Evolutionary conservation across 2,329 filamentous ascomycete genomes (phyloP).

Genomic region (Penicillium frequentans): DNA sequence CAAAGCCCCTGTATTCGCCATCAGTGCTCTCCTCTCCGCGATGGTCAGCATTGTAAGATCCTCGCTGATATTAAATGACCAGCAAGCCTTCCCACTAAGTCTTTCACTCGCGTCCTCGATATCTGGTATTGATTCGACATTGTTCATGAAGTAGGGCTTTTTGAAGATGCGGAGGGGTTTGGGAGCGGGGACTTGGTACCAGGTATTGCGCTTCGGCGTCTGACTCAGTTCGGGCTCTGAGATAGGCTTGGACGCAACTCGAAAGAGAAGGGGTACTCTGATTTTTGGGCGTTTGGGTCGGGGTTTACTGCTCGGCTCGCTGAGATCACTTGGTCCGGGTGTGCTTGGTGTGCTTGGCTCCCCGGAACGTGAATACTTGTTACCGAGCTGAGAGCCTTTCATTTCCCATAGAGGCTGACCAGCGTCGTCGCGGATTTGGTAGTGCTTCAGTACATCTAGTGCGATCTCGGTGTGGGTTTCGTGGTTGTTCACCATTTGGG

Average conservation of each 20-base stretch:
- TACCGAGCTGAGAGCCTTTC: background rate
- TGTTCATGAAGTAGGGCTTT: background rate
- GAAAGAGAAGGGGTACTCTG: background rate
- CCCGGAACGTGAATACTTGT: background rate
- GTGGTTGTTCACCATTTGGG: background rate
- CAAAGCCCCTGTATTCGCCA: background rate
- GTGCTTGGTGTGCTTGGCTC: background rate
- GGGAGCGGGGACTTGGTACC: background rate
- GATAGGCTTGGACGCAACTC: background rate
- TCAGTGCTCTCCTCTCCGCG: background rate
- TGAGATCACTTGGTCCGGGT: background rate
- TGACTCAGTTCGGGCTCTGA: background rate
- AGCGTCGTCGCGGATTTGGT: conserved; percentile 1
- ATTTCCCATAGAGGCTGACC: background rate
- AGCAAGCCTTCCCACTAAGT: background rate
- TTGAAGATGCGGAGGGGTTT: background rate
- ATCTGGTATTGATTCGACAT: background rate
- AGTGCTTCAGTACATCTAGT: background rate
- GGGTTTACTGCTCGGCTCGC: background rate
- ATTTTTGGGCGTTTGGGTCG: background rate
- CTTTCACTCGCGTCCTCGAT: background rate
- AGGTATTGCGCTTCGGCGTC: background rate
- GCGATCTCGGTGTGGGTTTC: conserved; percentile 4
- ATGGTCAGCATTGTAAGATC: background rate
- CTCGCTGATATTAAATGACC: background rate